phyloP scores from a whole-genome alignment of 2,329 filamentous ascomycete genomes.

The Ascochyta rabiei region DNA sequence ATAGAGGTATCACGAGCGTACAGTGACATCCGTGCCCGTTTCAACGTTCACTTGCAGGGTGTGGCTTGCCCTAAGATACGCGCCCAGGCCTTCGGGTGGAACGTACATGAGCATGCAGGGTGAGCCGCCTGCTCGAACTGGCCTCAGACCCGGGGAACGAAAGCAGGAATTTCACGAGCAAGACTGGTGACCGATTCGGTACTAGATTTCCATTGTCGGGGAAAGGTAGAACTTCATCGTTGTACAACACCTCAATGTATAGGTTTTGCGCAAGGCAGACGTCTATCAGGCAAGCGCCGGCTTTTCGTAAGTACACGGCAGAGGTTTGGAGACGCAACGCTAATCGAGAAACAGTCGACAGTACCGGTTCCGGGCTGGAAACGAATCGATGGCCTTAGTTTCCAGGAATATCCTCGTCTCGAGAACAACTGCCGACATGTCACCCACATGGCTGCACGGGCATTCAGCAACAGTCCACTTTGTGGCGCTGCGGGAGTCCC shows the following conservation, averaged over 20 bases:
- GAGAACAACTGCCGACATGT: constrained; percentile 11
- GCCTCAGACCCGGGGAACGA: constrained; percentile 6
- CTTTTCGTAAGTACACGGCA: not conserved
- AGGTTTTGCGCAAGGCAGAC: not conserved
- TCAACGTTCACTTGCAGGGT: not conserved
- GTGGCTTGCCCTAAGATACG: constrained; percentile 6
- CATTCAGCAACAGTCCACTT: constrained; percentile 5
- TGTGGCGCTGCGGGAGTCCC: constrained; percentile 9
- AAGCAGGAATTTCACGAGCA: constrained; percentile 3
- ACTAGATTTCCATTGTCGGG: not conserved
- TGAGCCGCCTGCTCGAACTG: constrained; percentile 17
- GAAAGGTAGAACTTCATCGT: not conserved
- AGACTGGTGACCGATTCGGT: not conserved
- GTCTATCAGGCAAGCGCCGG: not conserved
- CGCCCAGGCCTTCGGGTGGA: constrained; percentile 1
- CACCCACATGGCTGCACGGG: constrained; percentile 18
- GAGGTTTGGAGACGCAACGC: not conserved
- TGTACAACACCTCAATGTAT: not conserved
- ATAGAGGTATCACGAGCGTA: not conserved
- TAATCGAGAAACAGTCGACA: not conserved
- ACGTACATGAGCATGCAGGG: constrained; percentile 5
- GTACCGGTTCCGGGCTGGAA: not conserved
- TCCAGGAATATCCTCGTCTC: constrained; percentile 9
- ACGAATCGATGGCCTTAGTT: constrained; percentile 2
- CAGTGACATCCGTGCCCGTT: constrained; percentile 3